A percentile compares a stretch with the other conserved stretches of the same genome.
These are phyloP conservation scores for Bidens hawaiensis DNA, from an alignment of 140 eudicot species.

Conservation along the genomic window DNA sequence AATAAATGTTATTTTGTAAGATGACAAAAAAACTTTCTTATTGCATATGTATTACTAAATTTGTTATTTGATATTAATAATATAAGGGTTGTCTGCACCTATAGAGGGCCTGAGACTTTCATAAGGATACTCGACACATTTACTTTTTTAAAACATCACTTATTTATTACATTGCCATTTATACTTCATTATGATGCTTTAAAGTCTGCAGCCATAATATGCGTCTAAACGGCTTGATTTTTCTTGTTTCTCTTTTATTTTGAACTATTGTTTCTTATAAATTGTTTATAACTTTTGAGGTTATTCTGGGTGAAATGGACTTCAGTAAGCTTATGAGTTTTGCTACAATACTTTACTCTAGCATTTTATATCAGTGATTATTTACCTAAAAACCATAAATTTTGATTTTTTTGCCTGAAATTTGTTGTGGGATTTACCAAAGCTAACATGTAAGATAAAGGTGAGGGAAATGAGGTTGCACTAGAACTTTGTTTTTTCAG, in stretches of 20 bases:
- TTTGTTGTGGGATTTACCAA: neutral
- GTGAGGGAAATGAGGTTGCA: neutral
- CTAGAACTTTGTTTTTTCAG: neutral
- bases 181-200: neutral
- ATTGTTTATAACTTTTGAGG: neutral
- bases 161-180: neutral
- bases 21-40: neutral
- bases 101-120: neutral
- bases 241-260: neutral
- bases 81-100: neutral
- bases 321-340: neutral
- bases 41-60: conserved; percentile 6
- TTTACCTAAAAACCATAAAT: neutral
- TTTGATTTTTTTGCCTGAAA: neutral
- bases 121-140: neutral
- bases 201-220: neutral
- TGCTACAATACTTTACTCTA: no score
- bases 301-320: neutral
- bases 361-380: no score
- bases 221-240: neutral
- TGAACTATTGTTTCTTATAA: neutral
- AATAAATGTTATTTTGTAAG: conserved; percentile 1
- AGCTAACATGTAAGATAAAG: neutral
- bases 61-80: neutral
- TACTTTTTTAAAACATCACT: neutral